Percentiles rank a stretch among this genome's conserved stretches.
Conservation (phyloP, 805 yeast genomes). For the Metschnikowia cubensis region DNA sequence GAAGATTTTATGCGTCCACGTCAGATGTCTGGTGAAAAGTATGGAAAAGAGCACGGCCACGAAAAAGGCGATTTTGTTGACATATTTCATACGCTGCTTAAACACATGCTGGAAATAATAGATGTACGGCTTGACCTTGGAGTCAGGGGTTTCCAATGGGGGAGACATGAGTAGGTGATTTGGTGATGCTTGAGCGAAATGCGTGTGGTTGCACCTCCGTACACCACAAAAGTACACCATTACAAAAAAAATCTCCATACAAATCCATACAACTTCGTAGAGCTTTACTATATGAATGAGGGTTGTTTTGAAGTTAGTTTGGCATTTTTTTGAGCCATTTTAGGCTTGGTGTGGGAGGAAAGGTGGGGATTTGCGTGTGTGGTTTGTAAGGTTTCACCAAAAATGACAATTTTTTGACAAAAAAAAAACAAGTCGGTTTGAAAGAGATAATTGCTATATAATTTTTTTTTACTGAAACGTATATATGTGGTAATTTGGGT, state of each 20-base stretch:
- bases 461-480: too few relatives aligned
- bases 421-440: too few relatives aligned
- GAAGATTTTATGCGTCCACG: constrained; percentile 25
- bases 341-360: too few relatives aligned
- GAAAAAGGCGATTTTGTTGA: constrained; percentile 28
- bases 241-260: background rate
- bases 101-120: constrained; percentile 28
- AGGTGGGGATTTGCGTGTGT: too few relatives aligned
- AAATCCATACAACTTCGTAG: too few relatives aligned
- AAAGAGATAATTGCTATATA: too few relatives aligned
- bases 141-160: constrained; percentile 7
- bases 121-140: constrained; percentile 18
- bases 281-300: too few relatives aligned
- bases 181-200: background rate
- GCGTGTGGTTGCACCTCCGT: background rate
- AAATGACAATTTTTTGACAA: too few relatives aligned
- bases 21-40: constrained; percentile 25
- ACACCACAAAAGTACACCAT: background rate
- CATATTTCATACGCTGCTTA: constrained; percentile 33
- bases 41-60: constrained; percentile 25
- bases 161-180: constrained; percentile 3
- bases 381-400: too few relatives aligned
- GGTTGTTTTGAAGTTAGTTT: too few relatives aligned
- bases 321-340: too few relatives aligned
- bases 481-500: too few relatives aligned